These are phyloP conservation scores for Penstemon eatonii DNA, from an alignment of 257 asterid genomes.

Conservation along the genomic window DNA sequence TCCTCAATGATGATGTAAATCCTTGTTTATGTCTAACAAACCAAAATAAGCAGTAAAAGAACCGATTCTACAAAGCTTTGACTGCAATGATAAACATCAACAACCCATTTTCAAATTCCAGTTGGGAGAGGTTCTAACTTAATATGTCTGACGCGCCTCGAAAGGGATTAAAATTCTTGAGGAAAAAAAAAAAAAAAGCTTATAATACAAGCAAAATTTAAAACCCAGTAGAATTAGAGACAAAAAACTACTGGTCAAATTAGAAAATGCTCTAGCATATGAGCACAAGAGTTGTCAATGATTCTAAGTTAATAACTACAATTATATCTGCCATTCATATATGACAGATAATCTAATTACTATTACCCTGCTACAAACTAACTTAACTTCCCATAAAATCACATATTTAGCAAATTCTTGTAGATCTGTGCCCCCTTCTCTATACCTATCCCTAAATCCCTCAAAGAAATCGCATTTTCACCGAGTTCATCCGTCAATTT, in stretches of 20 bases:
- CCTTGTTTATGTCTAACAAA: too few relatives aligned
- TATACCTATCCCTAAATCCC: constrained; percentile 37
- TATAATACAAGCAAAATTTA: background rate
- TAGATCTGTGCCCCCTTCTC: constrained; percentile 40
- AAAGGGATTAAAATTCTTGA: too few relatives aligned
- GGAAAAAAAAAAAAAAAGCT: too few relatives aligned
- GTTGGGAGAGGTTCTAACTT: too few relatives aligned
- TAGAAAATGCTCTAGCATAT: background rate
- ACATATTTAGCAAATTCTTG: constrained; percentile 37
- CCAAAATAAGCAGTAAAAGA: background rate
- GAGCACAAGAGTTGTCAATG: background rate
- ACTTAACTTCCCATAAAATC: constrained; percentile 23
- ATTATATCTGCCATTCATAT: background rate
- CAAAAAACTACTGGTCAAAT: background rate
- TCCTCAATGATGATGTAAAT: too few relatives aligned
- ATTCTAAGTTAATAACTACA: background rate
- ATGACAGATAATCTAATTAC: background rate
- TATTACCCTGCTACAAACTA: constrained; percentile 5
- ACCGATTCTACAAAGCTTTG: background rate
- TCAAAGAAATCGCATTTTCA: constrained; percentile 35
- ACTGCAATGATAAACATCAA: background rate
- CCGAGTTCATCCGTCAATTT: constrained; percentile 28
- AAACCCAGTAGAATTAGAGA: background rate
- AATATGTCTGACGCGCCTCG: too few relatives aligned
- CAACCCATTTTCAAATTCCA: background rate